Base-by-base conservation (phyloP, 2,329 filamentous ascomycete species). In the Grosmannia clavigera region DNA sequence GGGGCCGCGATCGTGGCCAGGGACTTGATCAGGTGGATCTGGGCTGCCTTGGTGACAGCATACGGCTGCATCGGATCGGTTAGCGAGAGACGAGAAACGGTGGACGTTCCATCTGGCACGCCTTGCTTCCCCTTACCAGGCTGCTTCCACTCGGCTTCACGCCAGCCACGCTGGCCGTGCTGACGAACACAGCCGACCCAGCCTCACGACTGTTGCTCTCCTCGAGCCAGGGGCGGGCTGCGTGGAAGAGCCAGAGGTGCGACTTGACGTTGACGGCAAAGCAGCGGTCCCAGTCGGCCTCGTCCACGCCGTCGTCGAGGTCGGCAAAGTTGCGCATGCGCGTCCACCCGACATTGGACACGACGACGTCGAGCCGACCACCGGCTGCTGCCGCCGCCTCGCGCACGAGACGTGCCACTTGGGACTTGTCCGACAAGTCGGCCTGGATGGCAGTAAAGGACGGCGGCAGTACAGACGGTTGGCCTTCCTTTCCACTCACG, bases 11-110 rank as follows among this genome's bases (percentile, higher is more conserved):
- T 78, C 5, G 74, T 67, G 0, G 81, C 81, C 38, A 84, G 71
- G 10, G 74, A 75, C 64, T 81, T 83, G 19, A 76, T 74, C 3
- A 85, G 73, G 66, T 85, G 82, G 46, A 84, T 72, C 61, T 86
- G 82, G 12, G 89, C 89, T 0, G 88, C 81, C 70, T 94, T 94
- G 46, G 87, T 88, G 22, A 92, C 85, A 0, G 84, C 78, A 67
- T 94, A 94, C 3, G 89, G 82, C 85, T 80, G 27, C 10, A 29
- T 19, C 5, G 22, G 22, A 22, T 22, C 1, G 16, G 11, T 33
- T 27, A 50, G n/a, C 22, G 16, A 40, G 38, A 40, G 14, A 40
- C 22, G 22, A 22, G 22, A 40, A 11, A 50, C 9, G 19, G 50
- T 52, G 10, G 16, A 52, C 22, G n/a, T 29, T 4, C 48, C n/a